Evolutionary conservation across 495 filamentous ascomycete species (phyloP), one percentile per base, ranked within the genome.

Genomic region (Cenococcum geophilum): DNA sequence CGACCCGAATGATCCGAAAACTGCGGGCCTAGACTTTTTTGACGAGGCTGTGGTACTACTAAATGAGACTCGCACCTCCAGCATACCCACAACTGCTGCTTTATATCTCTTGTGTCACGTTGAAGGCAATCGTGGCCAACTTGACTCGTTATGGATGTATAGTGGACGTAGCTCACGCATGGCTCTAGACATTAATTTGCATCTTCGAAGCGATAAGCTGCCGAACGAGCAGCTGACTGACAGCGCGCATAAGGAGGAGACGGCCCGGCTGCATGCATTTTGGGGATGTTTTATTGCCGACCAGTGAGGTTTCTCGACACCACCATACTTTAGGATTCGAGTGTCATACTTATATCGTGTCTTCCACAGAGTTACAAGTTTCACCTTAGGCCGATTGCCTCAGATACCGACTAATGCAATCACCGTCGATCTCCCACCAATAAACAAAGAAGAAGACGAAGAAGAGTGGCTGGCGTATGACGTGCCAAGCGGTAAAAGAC

Each of bases 221-320:
- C 6, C 34, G n/a, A 25, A 9, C 11, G 61, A 64, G 3, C 21
- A 27, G 4, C 23, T 36, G 12, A 11, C 40, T 55, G 61, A 54
- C n/a, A 32, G 5, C 25, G 16, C 32, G 36, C 27, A 25, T 5
- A 55, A 32, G 18, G 58, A 60, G 43, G 61, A 60, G 37, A 45
- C 35, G 22, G 57, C 58, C 23, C 43, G 61, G 14, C 4, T 45
- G 10, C 63, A 66, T 58, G 60, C 60, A 14, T 66, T 66, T 37
- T 66, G 63, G 63, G 63, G 63, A 5, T 51, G 53, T 48, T 66
- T 66, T 37, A 61, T 62, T 58, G 64, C 59, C 20, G 63, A 66
- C 47, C 63, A 66, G 63, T 66, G 51, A 53, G 54, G 40, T 21
- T 5, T 23, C 25, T 16, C 49, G 9, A 52, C 49, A 27, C 20